phyloP scores from a whole-genome alignment of 306 rosid genomes.

The Begonia fuchsioides region DNA sequence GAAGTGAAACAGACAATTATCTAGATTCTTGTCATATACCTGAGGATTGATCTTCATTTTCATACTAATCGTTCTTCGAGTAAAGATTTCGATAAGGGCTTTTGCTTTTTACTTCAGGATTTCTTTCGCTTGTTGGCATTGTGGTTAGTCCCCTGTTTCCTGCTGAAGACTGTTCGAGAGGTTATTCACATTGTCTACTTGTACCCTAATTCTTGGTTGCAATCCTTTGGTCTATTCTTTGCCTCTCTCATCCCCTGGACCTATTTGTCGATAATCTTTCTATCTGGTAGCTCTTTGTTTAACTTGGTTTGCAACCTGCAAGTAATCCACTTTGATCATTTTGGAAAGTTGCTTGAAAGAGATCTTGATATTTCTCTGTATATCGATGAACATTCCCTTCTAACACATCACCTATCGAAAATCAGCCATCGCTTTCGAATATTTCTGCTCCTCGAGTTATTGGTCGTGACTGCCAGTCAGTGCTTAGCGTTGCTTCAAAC shows the following conservation, averaged over 20 bases:
- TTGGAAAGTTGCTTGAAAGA: slow-evolving; percentile 29
- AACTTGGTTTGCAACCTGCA: slow-evolving; percentile 34
- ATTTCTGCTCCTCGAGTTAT: slow-evolving; percentile 24
- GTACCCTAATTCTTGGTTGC: slow-evolving; percentile 14
- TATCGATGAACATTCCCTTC: slow-evolving; percentile 28
- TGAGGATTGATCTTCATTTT: no score
- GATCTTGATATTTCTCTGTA: slow-evolving; percentile 24
- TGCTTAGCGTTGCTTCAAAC: slow-evolving; percentile 25
- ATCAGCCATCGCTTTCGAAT: slow-evolving; percentile 41
- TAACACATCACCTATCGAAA: slow-evolving; percentile 25
- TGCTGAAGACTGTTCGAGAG: slow-evolving; percentile 25
- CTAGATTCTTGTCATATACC: not conserved
- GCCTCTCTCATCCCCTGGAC: slow-evolving; percentile 28
- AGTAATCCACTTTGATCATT: slow-evolving; percentile 35
- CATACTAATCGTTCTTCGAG: no score
- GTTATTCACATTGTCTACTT: slow-evolving; percentile 9
- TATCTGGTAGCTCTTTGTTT: slow-evolving; percentile 26
- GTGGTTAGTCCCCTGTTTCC: slow-evolving; percentile 25
- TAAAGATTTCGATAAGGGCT: no score
- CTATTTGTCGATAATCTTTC: slow-evolving; percentile 13
- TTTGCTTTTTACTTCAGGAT: slow-evolving; percentile 12
- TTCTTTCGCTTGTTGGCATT: slow-evolving; percentile 20
- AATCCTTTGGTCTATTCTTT: slow-evolving; percentile 13
- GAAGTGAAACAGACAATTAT: no score
- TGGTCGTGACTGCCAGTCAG: slow-evolving; percentile 25